Evolutionary conservation across 495 filamentous ascomycete genomes (phyloP).

Genomic region (Penicillium coprophilum): DNA sequence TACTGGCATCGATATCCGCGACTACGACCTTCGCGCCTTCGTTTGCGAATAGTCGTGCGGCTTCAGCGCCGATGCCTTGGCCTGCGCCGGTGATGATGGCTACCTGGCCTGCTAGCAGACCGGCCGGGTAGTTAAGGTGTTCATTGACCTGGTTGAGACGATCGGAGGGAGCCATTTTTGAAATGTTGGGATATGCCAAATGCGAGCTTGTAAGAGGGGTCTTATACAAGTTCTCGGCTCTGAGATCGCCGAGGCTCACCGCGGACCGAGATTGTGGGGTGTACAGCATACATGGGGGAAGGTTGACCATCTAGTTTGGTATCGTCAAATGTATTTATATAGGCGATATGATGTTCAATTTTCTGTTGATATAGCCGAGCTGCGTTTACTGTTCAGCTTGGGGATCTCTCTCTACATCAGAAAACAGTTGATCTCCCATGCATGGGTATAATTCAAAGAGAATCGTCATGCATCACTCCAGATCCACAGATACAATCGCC

Average conservation of each 20-base stretch:
- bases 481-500: conserved; percentile 36
- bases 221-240: conserved; percentile 27
- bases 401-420: conserved; percentile 10
- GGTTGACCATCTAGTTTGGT: too few relatives aligned
- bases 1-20: conserved; percentile 75
- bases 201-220: not conserved
- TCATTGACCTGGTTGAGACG: conserved; percentile 66
- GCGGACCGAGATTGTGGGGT: conserved; percentile 32
- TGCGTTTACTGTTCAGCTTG: conserved; percentile 23
- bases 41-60: conserved; percentile 76
- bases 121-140: conserved; percentile 78
- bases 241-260: conserved; percentile 31
- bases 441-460: conserved; percentile 11
- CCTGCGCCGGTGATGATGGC: conserved; percentile 85
- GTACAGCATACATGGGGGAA: not conserved
- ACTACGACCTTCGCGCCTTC: conserved; percentile 83
- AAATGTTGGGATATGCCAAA: not conserved
- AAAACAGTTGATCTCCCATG: conserved; percentile 8
- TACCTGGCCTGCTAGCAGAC: conserved; percentile 73
- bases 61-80: conserved; percentile 88
- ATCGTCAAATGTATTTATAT: too few relatives aligned
- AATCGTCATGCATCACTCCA: conserved; percentile 11
- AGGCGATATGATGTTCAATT: conserved; percentile 15
- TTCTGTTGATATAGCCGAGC: conserved; percentile 14
- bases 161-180: conserved; percentile 45